Evolutionary conservation across 306 rosid species (phyloP), one percentile per base, ranked within the genome.

Genomic region (Crataegus laevigata): DNA sequence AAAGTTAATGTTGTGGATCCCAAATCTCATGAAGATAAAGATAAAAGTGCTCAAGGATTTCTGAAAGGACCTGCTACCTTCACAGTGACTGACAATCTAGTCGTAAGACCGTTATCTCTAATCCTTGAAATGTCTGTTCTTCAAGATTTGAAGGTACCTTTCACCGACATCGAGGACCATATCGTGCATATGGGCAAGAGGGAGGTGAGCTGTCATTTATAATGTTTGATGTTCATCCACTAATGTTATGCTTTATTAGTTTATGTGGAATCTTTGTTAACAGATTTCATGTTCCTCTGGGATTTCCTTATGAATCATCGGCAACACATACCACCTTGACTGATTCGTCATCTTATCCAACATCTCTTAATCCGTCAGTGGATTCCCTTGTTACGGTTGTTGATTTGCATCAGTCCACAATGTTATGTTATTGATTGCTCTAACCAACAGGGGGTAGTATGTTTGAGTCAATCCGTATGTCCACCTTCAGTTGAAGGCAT

Each of bases 21-120:
- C 60, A 54, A 54, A 17, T 19, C 60, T 21, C 60, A 1, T 5
- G 10, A 43, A 0, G 18, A 25, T 11, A 15, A 19, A 18, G 60
- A 54, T 54, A 21, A 19, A 19, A 59, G 22, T 24, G 64, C 15
- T 59, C 15, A 10, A 47, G 43, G 61, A 50, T 68, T 68, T 30
- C 0, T 68, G 1, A 42, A n/a, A 45, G 58, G 72, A 45, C 38
- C 72, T 13, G 72, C 72, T 13, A 8, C 3, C 1, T 69, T 50
- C 52, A 11, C 29, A 52, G 76, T 78, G 55, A 77, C 71, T 4
- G 75, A 77, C 52, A 61, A 40, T 21, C 54, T 78, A 24, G n/a
- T 51, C n/a, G n/a, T 65, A 21, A 55, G 29, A 17, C 71, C 72
- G 19, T 1, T 26, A 11, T 78, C 72, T 34, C 11, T 50, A 11